phyloP scores from a whole-genome alignment of 805 yeast species.

The Cyberlindnera meyerae region DNA sequence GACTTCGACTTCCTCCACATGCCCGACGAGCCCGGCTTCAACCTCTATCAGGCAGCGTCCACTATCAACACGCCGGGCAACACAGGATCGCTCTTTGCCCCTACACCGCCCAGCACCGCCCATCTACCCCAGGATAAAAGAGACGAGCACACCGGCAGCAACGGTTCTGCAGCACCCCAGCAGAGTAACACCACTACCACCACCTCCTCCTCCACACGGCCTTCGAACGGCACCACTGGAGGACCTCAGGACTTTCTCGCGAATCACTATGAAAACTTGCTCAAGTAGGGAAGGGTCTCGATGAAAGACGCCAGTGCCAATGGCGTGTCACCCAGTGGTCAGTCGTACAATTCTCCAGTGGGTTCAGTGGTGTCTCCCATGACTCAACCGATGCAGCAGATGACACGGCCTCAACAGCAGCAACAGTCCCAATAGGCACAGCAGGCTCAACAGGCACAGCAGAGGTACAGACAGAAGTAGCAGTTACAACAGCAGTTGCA shows the following conservation, averaged over 20 bases:
- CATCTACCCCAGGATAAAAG: constrained; percentile 1
- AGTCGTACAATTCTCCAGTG: constrained; percentile 14
- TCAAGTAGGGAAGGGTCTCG: constrained; percentile 23
- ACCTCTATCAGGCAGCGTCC: constrained; percentile 1
- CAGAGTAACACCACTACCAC: no score
- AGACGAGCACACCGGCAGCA: constrained; percentile 1
- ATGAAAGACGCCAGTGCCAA: constrained; percentile 21
- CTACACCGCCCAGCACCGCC: constrained; percentile 8
- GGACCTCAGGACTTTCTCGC: constrained; percentile 14
- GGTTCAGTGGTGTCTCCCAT: constrained; percentile 9
- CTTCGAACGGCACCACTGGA: background rate
- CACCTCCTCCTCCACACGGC: no score
- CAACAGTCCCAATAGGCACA: constrained; percentile 4
- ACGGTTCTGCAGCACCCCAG: no score
- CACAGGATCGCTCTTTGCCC: constrained; percentile 14
- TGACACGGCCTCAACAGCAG: no score
- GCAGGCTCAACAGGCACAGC: no score
- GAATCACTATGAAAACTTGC: constrained; percentile 22
- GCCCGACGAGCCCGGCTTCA: constrained; percentile 19
- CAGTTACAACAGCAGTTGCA: background rate
- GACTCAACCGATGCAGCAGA: no score
- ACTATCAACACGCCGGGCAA: constrained; percentile 10
- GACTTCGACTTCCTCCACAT: constrained; percentile 24
- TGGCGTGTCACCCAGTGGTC: constrained; percentile 14
- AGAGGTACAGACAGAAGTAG: constrained; percentile 1